Conservation (phyloP, 2,329 filamentous ascomycete species). For the Byssoonygena ceratinophila region DNA sequence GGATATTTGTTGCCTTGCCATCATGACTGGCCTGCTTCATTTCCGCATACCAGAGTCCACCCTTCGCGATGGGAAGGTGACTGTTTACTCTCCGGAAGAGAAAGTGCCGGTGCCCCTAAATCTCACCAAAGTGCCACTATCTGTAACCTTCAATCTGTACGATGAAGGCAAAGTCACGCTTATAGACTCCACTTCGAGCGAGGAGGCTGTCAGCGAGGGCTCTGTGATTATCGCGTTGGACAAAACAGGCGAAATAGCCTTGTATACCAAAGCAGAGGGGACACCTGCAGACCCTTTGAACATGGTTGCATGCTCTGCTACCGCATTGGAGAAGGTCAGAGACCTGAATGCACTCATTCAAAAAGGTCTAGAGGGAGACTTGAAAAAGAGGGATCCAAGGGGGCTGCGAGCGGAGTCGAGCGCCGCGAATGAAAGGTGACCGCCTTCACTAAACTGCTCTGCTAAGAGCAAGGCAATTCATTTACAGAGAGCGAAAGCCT, state of each 20-base stretch:
- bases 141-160: constrained; percentile 81
- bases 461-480: background rate
- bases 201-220: constrained; percentile 51
- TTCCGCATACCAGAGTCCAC: constrained; percentile 84
- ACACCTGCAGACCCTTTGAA: constrained; percentile 67
- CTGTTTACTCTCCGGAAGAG: constrained; percentile 72
- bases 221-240: constrained; percentile 74
- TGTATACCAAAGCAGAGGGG: constrained; percentile 83
- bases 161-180: constrained; percentile 37
- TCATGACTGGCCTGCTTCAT: constrained; percentile 79
- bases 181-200: constrained; percentile 38
- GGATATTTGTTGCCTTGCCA: constrained; percentile 73
- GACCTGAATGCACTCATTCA: constrained; percentile 67
- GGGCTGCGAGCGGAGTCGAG: constrained; percentile 72
- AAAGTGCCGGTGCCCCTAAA: constrained; percentile 81
- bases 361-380: constrained; percentile 62
- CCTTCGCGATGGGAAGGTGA: constrained; percentile 73
- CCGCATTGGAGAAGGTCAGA: constrained; percentile 69
- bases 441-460: background rate
- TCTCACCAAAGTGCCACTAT: constrained; percentile 85
- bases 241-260: constrained; percentile 78
- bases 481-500: background rate
- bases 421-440: constrained; percentile 70
- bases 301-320: constrained; percentile 63
- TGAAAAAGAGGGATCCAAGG: constrained; percentile 49